These are phyloP conservation scores for Fusarium pininemorale DNA, from an alignment of 2,329 filamentous ascomycete genomes.

Conservation along the genomic window DNA sequence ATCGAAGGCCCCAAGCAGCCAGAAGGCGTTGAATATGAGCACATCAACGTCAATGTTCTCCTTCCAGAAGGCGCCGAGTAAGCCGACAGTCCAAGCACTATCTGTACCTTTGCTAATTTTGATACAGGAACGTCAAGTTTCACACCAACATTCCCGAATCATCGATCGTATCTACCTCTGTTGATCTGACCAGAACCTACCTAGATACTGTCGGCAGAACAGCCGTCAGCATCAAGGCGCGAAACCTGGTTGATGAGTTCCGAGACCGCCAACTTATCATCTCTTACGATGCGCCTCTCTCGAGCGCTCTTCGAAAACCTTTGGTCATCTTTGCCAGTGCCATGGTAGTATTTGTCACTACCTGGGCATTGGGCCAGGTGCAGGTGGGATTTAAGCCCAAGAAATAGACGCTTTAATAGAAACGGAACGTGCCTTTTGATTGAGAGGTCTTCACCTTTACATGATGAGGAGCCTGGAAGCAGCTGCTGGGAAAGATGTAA, in stretches of 20 bases:
- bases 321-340: constrained; percentile 79
- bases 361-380: constrained; percentile 79
- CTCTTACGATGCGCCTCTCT: constrained; percentile 83
- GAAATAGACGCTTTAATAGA: constrained; percentile 43
- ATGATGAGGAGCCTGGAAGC: constrained; percentile 12
- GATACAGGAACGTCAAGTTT: constrained; percentile 79
- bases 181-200: constrained; percentile 83
- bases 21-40: constrained; percentile 88
- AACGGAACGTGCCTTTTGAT: constrained; percentile 11
- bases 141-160: constrained; percentile 74
- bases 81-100: constrained; percentile 48
- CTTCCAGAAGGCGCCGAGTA: constrained; percentile 91
- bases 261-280: constrained; percentile 85
- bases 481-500: constrained; percentile 34
- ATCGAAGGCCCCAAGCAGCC: constrained; percentile 87
- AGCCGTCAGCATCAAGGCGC: constrained; percentile 78
- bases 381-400: constrained; percentile 78
- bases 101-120: constrained; percentile 45
- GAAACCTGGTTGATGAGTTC: constrained; percentile 91
- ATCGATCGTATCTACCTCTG: constrained; percentile 65
- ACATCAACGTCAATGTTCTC: constrained; percentile 81
- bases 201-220: constrained; percentile 94
- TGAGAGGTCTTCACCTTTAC: constrained; percentile 4
- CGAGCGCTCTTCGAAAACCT: constrained; percentile 84
- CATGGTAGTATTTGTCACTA: constrained; percentile 76